These are phyloP conservation scores for Liquidambar formosana DNA, from an alignment of 164 flowering plant genomes.

Conservation along the genomic window DNA sequence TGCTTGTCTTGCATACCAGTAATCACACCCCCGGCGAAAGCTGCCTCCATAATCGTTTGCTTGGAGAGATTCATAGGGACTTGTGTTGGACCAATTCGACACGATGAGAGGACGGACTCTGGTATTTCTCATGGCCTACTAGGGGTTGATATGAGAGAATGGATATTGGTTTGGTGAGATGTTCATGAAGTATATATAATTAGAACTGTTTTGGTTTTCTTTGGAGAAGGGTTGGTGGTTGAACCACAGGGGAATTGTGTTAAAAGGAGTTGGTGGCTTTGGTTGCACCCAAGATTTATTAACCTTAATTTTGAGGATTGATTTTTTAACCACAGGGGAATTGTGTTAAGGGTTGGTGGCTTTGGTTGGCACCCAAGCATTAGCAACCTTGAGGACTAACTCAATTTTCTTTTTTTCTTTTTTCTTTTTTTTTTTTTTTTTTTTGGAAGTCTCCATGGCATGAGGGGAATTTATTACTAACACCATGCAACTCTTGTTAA, in stretches of 20 bases:
- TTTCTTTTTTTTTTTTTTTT: too few relatives aligned
- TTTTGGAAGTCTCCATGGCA: too few relatives aligned
- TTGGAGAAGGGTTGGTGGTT: constrained; percentile 24
- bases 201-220: background rate
- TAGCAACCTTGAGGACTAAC: too few relatives aligned
- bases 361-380: background rate
- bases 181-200: background rate
- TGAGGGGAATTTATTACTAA: too few relatives aligned
- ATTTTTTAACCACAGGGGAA: background rate
- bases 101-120: constrained; percentile 23
- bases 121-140: constrained; percentile 16
- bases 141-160: background rate
- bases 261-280: constrained; percentile 19
- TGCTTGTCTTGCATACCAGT: constrained; percentile 31
- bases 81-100: constrained; percentile 10
- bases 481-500: too few relatives aligned
- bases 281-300: constrained; percentile 18
- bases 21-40: constrained; percentile 1
- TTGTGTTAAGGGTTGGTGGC: background rate
- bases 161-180: background rate
- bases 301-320: background rate
- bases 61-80: background rate
- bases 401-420: too few relatives aligned
- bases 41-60: background rate
- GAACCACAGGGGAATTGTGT: constrained; percentile 15